Percentiles rank a stretch among this genome's conserved stretches.
phyloP scores from a whole-genome alignment of 306 rosid genomes.

The Prunus fruticosa region DNA sequence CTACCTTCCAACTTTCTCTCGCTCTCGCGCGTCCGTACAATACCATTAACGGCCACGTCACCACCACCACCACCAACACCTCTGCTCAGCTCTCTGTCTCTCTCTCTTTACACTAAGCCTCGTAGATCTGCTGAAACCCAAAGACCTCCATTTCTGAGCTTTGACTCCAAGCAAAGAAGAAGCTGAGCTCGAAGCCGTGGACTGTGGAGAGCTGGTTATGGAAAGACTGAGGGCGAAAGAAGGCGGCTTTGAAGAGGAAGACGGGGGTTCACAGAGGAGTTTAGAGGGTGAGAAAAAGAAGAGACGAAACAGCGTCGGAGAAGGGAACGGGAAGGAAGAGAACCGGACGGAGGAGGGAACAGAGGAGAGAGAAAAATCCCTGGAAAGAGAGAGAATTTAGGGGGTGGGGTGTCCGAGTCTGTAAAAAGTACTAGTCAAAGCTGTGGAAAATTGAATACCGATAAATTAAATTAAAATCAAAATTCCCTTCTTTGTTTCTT shows the following conservation, averaged over 20 bases:
- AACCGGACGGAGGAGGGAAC: slow-evolving; percentile 30
- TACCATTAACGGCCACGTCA: slow-evolving; percentile 71
- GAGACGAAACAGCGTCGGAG: slow-evolving; percentile 29
- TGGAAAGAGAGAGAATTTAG: slow-evolving; percentile 41
- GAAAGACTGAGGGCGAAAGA: slow-evolving; percentile 7
- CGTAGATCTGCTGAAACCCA: slow-evolving; percentile 54
- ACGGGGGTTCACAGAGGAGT: slow-evolving; percentile 11
- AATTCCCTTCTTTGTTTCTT: background rate
- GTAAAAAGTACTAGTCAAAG: slow-evolving; percentile 63
- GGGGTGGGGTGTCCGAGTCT: slow-evolving; percentile 29
- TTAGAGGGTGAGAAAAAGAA: slow-evolving; percentile 6
- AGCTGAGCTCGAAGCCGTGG: slow-evolving; percentile 12
- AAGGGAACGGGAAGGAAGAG: slow-evolving; percentile 18
- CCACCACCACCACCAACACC: slow-evolving; percentile 18
- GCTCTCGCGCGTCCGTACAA: slow-evolving; percentile 50
- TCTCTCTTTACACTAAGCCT: slow-evolving; percentile 17
- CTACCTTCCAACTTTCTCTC: slow-evolving; percentile 26
- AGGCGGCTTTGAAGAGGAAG: background rate
- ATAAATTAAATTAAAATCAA: background rate
- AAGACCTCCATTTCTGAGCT: slow-evolving; percentile 39
- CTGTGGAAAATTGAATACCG: slow-evolving; percentile 20
- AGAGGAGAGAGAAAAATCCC: slow-evolving; percentile 51
- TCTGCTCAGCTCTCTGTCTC: slow-evolving; percentile 18
- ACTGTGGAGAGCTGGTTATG: slow-evolving; percentile 15
- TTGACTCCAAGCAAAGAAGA: slow-evolving; percentile 11